Percentiles rank a stretch among this genome's conserved stretches.
These are phyloP conservation scores for Pseudoneurospora amorphoporcata DNA, from an alignment of 495 filamentous ascomycete species.

Conservation along the genomic window DNA sequence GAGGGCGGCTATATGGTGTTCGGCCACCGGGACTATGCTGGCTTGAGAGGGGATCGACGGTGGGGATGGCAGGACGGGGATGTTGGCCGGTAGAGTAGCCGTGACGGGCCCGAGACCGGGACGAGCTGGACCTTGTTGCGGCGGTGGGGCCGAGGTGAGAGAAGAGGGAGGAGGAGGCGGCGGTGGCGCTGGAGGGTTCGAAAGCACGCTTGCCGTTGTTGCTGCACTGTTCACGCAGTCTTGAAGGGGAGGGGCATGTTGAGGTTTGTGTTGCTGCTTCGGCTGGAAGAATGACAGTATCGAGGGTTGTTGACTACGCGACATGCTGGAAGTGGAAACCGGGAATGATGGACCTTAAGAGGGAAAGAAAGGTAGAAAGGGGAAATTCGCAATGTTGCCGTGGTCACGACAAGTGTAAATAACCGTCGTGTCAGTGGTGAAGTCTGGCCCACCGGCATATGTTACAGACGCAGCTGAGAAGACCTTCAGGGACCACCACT, in stretches of 20 bases:
- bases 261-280: not conserved
- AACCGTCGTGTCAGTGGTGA: not conserved
- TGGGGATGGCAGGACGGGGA: slow-evolving; percentile 17
- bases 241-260: not conserved
- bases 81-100: slow-evolving; percentile 22
- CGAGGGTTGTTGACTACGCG: slow-evolving; percentile 29
- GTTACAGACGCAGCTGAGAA: not conserved
- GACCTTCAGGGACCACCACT: not conserved
- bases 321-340: slow-evolving; percentile 6
- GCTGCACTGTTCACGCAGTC: not conserved
- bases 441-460: not conserved
- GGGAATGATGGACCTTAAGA: not conserved
- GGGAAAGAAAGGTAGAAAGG: not conserved
- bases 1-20: slow-evolving; percentile 59
- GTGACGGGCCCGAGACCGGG: not conserved
- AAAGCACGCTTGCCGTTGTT: not conserved
- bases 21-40: slow-evolving; percentile 48
- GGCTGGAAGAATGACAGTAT: slow-evolving; percentile 40
- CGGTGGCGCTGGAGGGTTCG: slow-evolving; percentile 8
- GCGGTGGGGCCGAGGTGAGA: slow-evolving; percentile 5
- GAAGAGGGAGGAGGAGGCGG: slow-evolving; percentile 11
- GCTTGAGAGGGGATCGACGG: slow-evolving; percentile 36
- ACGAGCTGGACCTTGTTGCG: slow-evolving; percentile 15
- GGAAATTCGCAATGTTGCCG: not conserved
- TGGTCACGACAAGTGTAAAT: not conserved